Evolutionary conservation across 2,329 filamentous ascomycete species (phyloP), one percentile per base, ranked within the genome.

Genomic region (Exophiala bonariae): DNA sequence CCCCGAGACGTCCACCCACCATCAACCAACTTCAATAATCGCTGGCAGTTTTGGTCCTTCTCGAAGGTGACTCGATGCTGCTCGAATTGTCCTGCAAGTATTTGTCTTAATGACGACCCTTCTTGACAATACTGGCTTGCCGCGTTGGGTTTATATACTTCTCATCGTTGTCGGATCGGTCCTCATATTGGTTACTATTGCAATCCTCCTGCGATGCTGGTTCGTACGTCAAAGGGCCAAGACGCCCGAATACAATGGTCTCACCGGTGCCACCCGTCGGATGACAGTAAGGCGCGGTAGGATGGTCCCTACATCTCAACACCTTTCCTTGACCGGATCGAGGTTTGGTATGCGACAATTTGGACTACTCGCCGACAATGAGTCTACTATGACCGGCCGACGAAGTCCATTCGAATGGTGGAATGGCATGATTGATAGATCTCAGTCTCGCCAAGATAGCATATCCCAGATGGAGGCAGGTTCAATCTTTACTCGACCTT

Each of bases 341-440:
- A 59, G 43, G 34, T 60, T 60, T 37, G 58, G 58, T 16, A 44
- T 56, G 32, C 52, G 53, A 37, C 51, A 55, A 30, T 58, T 59
- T 43, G 54, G 52, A 18, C 32, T 49, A 9, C 38, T 56, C 4
- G 42, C 49, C 4, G 57, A 58, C 14, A 56, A 57, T 44, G 51
- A 56, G 10, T 56, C 52, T 4, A 40, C 38, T n/a, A 46, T 50
- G 23, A 54, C 54, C n/a, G 49, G 57, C 8, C 51, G 56, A 44
- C 51, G 47, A 36, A 58, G 56, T 46, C 57, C 57, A 9, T 59
- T 59, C 20, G 57, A 59, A 35, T 59, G 55, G 57, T 58, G 54
- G 57, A 52, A 41, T 43, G 49, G 51, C n/a, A 44, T 58, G 28
- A 52, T 58, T 39, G 57, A 59, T 34, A 48, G 49, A 37, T 55